Evolutionary conservation across 495 filamentous ascomycete species (phyloP).

Genomic region (Cairneyella variabilis): DNA sequence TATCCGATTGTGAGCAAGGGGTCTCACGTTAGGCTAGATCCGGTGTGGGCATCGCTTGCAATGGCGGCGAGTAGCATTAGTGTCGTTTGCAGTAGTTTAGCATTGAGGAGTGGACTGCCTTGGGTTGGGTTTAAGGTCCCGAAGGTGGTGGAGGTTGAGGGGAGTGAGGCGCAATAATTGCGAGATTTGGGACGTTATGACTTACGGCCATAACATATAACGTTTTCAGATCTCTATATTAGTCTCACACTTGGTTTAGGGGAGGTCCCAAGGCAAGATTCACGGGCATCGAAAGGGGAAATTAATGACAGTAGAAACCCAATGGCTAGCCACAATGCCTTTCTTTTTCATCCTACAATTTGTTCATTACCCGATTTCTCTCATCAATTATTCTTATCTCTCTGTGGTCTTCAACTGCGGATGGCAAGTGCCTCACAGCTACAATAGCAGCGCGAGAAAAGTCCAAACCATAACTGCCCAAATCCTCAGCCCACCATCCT

Average conservation of each 20-base stretch:
- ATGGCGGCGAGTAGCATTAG: slow-evolving; percentile 86
- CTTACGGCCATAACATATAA: no score
- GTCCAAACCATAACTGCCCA: neutral
- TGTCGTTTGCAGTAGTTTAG: slow-evolving; percentile 68
- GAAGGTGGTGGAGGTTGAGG: slow-evolving; percentile 3
- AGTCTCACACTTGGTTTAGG: neutral
- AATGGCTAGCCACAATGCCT: neutral
- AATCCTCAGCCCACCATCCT: neutral
- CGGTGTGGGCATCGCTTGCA: slow-evolving; percentile 80
- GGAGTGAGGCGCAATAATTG: neutral
- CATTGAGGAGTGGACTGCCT: slow-evolving; percentile 50
- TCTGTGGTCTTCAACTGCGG: neutral
- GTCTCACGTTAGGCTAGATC: slow-evolving; percentile 58
- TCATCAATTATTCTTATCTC: neutral
- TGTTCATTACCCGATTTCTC: neutral
- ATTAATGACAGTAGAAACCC: neutral
- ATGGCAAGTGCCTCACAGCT: neutral
- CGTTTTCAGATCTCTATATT: neutral
- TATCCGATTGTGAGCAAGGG: slow-evolving; percentile 61
- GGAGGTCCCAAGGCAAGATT: no score
- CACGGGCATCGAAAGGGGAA: no score
- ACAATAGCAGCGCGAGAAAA: neutral
- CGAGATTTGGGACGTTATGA: neutral
- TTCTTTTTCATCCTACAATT: neutral
- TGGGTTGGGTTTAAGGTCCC: slow-evolving; percentile 42